Evolutionary conservation across 2,329 filamentous ascomycete genomes (phyloP), one percentile per base, ranked within the genome.

Genomic region (Xylaria sp.): DNA sequence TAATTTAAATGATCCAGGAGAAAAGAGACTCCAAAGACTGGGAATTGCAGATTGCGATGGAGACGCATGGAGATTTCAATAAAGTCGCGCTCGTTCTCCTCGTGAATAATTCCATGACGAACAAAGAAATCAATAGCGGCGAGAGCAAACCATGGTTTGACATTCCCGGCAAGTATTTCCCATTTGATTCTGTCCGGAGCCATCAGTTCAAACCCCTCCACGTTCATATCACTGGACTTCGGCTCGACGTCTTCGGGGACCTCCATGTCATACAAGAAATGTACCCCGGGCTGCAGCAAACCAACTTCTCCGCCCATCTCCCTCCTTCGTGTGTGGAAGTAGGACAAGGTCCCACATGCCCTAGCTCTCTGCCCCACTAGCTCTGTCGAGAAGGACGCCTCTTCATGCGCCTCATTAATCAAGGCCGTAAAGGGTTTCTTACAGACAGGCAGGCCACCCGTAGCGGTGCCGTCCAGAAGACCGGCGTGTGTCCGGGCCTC

Each of bases 401-500:
- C 91, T 77, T 94, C 91, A 47, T 83, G 85, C 1, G 87, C 86
- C 76, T 94, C 91, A 49, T 89, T 84, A 1, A 93, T 80, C 55
- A 93, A 80, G 73, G 87, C 89, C 73, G 90, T 87, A 55, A 89
- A 87, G 0, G 89, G 87, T 15, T 76, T 81, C 73, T 92, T 88
- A 1, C 86, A 87, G 0, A 88, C 85, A 39, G 85, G 82, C 65
- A 93, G 87, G 0, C 91, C 92, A 1, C 91, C 91, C 0, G 90
- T 91, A 6, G 93, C 91, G 2, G 89, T 90, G 71, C 92, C 92
- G 75, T 94, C 92, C 68, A 93, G 81, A 83, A 90, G 88, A 0
- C 87, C 85, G 0, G 87, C 87, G 73, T 91, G 93, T 0, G 91
- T 93, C 73, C 88, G 84, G 75, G 92, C 90, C 13, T 81, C 86